Percentiles rank a stretch among this genome's conserved stretches.
Conservation (phyloP, 768 basidiomycete species). For the Lactifluus volemus region DNA sequence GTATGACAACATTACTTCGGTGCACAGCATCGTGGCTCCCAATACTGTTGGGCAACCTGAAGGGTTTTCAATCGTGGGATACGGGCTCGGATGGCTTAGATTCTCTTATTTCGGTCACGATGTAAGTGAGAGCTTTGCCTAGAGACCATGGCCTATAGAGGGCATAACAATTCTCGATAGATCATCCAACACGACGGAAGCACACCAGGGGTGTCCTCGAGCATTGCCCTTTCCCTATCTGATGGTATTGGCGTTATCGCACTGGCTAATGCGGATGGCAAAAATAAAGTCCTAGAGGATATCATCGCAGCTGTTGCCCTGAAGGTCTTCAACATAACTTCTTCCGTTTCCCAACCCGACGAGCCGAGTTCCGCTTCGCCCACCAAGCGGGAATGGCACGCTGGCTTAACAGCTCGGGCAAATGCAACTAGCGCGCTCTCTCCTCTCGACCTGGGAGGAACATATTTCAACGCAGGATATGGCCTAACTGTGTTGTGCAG, state of each 20-base stretch:
- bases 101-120: slow-evolving; percentile 34
- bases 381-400: background rate
- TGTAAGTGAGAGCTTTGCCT: slow-evolving; percentile 21
- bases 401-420: background rate
- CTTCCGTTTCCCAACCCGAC: background rate
- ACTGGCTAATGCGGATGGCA: slow-evolving; percentile 21
- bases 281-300: background rate
- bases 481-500: background rate
- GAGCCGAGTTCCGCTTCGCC: background rate
- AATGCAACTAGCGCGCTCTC: background rate
- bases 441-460: background rate
- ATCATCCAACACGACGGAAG: slow-evolving; percentile 27
- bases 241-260: slow-evolving; percentile 30
- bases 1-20: slow-evolving; percentile 27
- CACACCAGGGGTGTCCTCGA: slow-evolving; percentile 29
- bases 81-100: slow-evolving; percentile 38
- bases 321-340: background rate
- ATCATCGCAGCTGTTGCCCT: background rate
- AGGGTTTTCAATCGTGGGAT: slow-evolving; percentile 23
- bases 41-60: slow-evolving; percentile 18
- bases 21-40: slow-evolving; percentile 24
- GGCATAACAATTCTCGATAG: slow-evolving; percentile 20
- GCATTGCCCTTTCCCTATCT: slow-evolving; percentile 28
- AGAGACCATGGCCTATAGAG: background rate
- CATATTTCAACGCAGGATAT: slow-evolving; percentile 1